Percentiles rank a stretch among this genome's conserved stretches.
Conservation (phyloP, 441 rosid genomes). For the Adansonia gregorii region DNA sequence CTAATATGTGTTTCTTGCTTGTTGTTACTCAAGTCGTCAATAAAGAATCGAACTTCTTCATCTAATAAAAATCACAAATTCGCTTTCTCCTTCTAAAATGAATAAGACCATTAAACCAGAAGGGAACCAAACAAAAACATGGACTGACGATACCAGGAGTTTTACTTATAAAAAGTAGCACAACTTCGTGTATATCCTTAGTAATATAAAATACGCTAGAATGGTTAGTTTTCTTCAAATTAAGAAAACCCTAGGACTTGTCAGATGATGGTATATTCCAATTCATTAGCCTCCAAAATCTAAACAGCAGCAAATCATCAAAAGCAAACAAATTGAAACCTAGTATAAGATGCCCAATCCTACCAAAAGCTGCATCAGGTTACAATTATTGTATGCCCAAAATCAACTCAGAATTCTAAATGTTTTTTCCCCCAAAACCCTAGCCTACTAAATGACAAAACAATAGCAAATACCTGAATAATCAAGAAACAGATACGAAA, state of each 20-base stretch:
- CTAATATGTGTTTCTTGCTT: not conserved
- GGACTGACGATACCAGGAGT: not conserved
- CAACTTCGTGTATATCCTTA: not conserved
- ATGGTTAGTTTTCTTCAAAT: not conserved
- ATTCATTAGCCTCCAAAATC: not conserved
- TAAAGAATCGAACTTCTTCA: not conserved
- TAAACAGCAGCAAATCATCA: not conserved
- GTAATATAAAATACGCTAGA: not conserved
- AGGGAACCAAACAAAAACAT: not conserved
- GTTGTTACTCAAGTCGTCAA: not conserved
- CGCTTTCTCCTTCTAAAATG: not conserved
- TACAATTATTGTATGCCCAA: not conserved
- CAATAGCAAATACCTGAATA: not conserved
- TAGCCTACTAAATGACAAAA: slow-evolving; percentile 13
- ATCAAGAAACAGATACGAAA: not conserved
- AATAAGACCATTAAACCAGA: not conserved
- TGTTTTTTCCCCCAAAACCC: slow-evolving; percentile 28
- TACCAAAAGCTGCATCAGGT: not conserved
- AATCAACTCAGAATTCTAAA: not conserved
- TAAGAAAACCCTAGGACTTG: not conserved
- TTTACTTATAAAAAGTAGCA: not conserved
- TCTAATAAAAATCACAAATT: not conserved
- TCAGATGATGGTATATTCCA: not conserved
- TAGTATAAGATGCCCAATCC: not conserved
- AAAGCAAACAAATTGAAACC: not conserved